Evolutionary conservation across 169 alveolate species (phyloP).

Genomic region (Blepharisma undulans): DNA sequence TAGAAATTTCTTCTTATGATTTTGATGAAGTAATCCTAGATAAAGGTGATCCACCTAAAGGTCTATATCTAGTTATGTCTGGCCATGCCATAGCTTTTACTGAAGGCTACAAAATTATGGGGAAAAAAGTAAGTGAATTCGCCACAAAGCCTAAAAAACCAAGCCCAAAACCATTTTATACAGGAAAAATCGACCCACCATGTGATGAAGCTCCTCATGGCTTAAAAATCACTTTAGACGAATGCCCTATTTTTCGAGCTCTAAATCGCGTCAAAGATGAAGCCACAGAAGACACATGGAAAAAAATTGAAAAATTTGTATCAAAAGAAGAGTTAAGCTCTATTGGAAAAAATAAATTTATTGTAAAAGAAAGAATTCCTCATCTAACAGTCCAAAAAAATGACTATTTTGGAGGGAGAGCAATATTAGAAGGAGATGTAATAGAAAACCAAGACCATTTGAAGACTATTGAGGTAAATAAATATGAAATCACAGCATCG

Average conservation of each 20-base stretch:
- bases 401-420: slow-evolving; percentile 33
- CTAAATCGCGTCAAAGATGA: not conserved
- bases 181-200: slow-evolving; percentile 9
- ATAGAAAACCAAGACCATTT: not conserved
- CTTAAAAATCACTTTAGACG: not conserved
- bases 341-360: not conserved
- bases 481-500: not conserved
- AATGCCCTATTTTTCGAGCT: not conserved
- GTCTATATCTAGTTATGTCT: not conserved
- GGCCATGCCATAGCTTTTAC: not conserved
- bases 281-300: not conserved
- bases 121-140: not conserved
- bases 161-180: slow-evolving; percentile 20
- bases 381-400: not conserved
- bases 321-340: not conserved
- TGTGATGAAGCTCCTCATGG: not conserved
- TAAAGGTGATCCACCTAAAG: slow-evolving; percentile 32
- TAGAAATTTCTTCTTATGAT: not conserved
- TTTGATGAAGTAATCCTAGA: slow-evolving; percentile 1
- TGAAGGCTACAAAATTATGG: slow-evolving; percentile 10
- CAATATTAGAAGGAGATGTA: not conserved
- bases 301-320: not conserved
- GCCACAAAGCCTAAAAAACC: not conserved
- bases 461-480: not conserved
- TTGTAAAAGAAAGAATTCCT: not conserved